phyloP scores from a whole-genome alignment of 148 eudicot species.

The Heliosperma pusillum region DNA sequence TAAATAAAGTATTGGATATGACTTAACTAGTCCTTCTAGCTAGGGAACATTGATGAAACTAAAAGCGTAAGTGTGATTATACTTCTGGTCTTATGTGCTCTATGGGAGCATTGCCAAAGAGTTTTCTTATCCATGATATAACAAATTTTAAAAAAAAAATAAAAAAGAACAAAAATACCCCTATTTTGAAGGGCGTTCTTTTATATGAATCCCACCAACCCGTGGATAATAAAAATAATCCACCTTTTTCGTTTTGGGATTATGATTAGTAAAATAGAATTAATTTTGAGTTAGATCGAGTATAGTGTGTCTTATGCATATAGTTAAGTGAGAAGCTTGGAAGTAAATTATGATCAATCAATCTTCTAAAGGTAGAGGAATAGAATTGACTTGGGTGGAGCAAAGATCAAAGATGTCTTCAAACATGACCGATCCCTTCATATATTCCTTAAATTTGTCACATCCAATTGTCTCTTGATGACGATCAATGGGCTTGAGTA shows the following conservation, averaged over 20 bases:
- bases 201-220: constrained; percentile 27
- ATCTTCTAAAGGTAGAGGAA: constrained; percentile 26
- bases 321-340: constrained; percentile 10
- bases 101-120: constrained; percentile 36
- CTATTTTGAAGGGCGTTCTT: constrained; percentile 19
- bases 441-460: constrained; percentile 36
- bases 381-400: constrained; percentile 29
- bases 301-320: constrained; percentile 3
- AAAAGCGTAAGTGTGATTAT: constrained; percentile 5
- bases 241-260: constrained; percentile 23
- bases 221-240: constrained; percentile 38
- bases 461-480: constrained; percentile 24
- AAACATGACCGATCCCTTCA: constrained; percentile 35
- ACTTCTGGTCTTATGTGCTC: constrained; percentile 34
- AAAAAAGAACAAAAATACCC: constrained; percentile 12
- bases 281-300: constrained; percentile 26
- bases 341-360: constrained; percentile 9
- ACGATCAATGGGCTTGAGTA: constrained; percentile 17
- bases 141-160: neutral
- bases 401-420: constrained; percentile 38
- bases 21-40: constrained; percentile 22
- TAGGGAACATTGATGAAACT: neutral
- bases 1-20: constrained; percentile 10
- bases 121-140: constrained; percentile 15
- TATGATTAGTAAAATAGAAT: constrained; percentile 25